These are phyloP conservation scores for Paecilomyces fulvus DNA, from an alignment of 2,329 filamentous ascomycete species.

Conservation along the genomic window DNA sequence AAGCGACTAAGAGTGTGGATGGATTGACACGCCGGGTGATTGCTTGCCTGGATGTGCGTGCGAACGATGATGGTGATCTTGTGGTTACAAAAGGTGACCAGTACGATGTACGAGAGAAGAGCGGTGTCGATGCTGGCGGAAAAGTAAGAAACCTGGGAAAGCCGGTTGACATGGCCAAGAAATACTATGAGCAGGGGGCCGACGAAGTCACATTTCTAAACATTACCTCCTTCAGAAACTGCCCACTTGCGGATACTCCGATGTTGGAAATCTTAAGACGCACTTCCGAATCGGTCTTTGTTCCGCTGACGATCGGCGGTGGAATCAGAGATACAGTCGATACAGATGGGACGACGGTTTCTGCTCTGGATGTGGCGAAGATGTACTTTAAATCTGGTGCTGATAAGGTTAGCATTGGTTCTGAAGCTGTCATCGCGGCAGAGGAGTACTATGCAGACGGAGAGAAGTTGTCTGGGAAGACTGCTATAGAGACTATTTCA, in stretches of 20 bases:
- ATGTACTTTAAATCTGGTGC: slow-evolving; percentile 97
- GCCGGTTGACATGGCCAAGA: slow-evolving; percentile 85
- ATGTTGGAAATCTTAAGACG: slow-evolving; percentile 90
- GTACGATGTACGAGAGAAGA: slow-evolving; percentile 94
- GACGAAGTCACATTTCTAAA: slow-evolving; percentile 98
- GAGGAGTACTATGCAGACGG: slow-evolving; percentile 77
- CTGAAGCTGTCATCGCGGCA: slow-evolving; percentile 84
- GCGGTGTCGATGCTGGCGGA: slow-evolving; percentile 45
- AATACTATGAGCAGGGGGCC: slow-evolving; percentile 92
- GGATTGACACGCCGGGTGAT: slow-evolving; percentile 90
- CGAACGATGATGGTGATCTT: slow-evolving; percentile 88
- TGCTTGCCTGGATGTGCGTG: slow-evolving; percentile 88
- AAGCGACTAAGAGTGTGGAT: slow-evolving; percentile 34
- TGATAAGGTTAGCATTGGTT: slow-evolving; percentile 95
- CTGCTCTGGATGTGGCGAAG: slow-evolving; percentile 83
- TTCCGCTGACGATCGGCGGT: slow-evolving; percentile 89
- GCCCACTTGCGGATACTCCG: slow-evolving; percentile 79
- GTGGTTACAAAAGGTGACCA: slow-evolving; percentile 98
- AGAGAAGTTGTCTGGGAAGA: slow-evolving; percentile 63
- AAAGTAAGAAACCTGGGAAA: slow-evolving; percentile 89
- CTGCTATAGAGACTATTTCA: slow-evolving; percentile 92
- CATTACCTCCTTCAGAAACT: slow-evolving; percentile 96
- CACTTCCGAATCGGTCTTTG: slow-evolving; percentile 86
- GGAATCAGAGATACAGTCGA: slow-evolving; percentile 92
- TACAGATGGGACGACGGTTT: slow-evolving; percentile 75